Base-by-base conservation (phyloP, 768 basidiomycete species). In the Dioszegia aurantiaca region DNA sequence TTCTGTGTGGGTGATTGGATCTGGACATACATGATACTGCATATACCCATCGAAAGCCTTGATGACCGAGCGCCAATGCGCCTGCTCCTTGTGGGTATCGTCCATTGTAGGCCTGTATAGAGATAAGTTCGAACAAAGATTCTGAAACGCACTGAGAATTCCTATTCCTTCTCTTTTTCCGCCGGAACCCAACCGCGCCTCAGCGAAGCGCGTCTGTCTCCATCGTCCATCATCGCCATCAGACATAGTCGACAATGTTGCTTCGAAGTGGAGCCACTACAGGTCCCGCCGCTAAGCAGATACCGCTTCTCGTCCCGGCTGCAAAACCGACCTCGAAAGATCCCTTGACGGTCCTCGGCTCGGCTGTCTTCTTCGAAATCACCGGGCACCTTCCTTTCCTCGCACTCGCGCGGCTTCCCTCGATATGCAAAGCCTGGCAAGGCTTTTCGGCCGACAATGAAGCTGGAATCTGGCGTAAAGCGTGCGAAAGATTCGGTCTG, bases 61-160 rank as follows among this genome's bases (percentile, higher is more conserved):
- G 23, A 91, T 80, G 37, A 93, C 87, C 67, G 87, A 85, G 4
- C 82, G 77, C 72, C 92, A 90, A 64, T 89, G 86, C 17, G 78
- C 77, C 64, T 84, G 81, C 73, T 92, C 89, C 76, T 84, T 83
- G 2, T 49, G 49, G 2, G 66, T 43, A 26, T 64, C 55, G 14
- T 55, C 55, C 68, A 70, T 70, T n/a, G n/a, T n/a, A n/a, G n/a
- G n/a, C n/a, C n/a, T n/a, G n/a, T n/a, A n/a, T n/a, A n/a, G n/a
- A n/a, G 17, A 42, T n/a, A n/a, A 37, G 36, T 9, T 37, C 9
- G 36, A 37, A 37, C 10, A 37, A 37, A 37, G 17, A 9, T 37
- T 37, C 36, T 37, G 36, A 37, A 37, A 37, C 36, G 36, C 17
- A 37, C 17, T 37, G 9, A 17, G 36, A 37, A 9, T 17, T 37